phyloP scores from a whole-genome alignment of 176 grass and related monocot genomes.

The Aegilops umbellulata region DNA sequence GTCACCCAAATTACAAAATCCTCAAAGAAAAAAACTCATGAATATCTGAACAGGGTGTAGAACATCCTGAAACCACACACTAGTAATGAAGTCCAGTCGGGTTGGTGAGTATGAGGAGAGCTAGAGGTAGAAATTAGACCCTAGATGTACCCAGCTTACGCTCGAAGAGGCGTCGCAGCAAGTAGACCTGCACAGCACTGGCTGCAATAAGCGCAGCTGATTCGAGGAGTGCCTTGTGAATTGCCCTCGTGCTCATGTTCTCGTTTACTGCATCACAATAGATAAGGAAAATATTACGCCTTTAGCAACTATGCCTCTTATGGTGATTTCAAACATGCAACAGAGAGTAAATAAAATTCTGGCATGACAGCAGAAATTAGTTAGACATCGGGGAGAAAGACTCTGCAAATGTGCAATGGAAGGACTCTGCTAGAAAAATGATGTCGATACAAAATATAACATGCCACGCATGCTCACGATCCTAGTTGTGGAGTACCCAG shows the following conservation, averaged over 20 bases:
- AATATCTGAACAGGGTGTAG: not conserved
- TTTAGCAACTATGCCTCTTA: not conserved
- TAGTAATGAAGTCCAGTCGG: not conserved
- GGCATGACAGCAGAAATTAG: not conserved
- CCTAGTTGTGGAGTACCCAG: not conserved
- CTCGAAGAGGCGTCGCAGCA: conserved; percentile 80
- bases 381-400: not conserved
- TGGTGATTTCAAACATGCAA: not conserved
- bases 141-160: conserved; percentile 64
- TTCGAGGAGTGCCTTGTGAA: conserved; percentile 87
- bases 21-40: not conserved
- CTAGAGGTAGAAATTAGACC: conserved; percentile 42
- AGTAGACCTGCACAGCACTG: conserved; percentile 70
- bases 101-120: not conserved
- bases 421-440: not conserved
- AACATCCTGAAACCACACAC: not conserved
- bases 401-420: not conserved
- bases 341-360: not conserved
- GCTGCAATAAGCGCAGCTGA: conserved; percentile 73
- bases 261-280: conserved; percentile 64
- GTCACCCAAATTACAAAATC: conserved; percentile 1
- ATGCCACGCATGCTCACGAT: not conserved
- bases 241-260: conserved; percentile 74
- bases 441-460: not conserved
- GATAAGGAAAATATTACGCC: not conserved